phyloP scores from a whole-genome alignment of 139 green algal species.

The Coccomyxa sp. region DNA sequence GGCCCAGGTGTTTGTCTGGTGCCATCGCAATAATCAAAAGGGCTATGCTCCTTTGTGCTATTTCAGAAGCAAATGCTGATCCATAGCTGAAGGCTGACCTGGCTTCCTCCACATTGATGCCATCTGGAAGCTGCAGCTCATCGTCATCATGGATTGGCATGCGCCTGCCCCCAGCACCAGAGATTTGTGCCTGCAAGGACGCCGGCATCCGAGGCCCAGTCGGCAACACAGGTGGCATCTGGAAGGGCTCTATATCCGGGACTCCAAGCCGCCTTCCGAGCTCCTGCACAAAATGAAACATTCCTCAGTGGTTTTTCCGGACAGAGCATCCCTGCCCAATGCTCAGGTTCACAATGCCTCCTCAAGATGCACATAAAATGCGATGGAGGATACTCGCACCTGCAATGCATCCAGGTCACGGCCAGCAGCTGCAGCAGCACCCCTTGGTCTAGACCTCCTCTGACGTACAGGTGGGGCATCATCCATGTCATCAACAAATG shows the following conservation, averaged over 20 bases:
- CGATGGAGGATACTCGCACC: background rate
- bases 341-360: background rate
- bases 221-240: background rate
- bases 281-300: background rate
- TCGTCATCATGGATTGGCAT: background rate
- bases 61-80: background rate
- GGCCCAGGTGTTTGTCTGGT: background rate
- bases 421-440: background rate
- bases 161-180: background rate
- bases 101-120: slow-evolving; percentile 27
- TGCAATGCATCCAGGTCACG: background rate
- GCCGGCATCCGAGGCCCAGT: background rate
- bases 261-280: slow-evolving; percentile 1
- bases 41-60: background rate
- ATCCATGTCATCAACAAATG: too few species aligned
- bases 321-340: background rate
- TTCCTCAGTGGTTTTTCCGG: too few species aligned
- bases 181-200: background rate
- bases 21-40: background rate
- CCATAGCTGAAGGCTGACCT: slow-evolving; percentile 1
- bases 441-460: background rate
- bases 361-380: background rate
- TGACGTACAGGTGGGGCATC: background rate
- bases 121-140: slow-evolving; percentile 9
- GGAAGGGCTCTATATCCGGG: background rate